Percentiles rank a stretch among this genome's conserved stretches.
These are phyloP conservation scores for Podaxis sp. DNA, from an alignment of 768 basidiomycete genomes.

Conservation along the genomic window DNA sequence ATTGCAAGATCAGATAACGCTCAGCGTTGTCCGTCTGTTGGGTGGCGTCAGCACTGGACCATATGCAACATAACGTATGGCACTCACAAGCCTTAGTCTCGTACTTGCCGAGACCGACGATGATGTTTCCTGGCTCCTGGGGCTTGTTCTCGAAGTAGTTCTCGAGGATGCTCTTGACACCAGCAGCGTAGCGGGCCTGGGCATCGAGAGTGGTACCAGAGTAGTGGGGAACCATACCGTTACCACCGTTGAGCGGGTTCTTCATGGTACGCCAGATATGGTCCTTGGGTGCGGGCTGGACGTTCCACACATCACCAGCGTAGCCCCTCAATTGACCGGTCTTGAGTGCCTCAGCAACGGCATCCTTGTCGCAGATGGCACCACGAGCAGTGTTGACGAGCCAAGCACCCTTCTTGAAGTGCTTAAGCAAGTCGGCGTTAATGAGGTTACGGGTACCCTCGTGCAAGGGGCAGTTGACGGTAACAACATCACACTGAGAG, in stretches of 20 bases:
- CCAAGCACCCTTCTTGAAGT: slow-evolving; percentile 93
- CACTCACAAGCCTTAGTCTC: slow-evolving; percentile 47
- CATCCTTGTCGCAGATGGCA: slow-evolving; percentile 86
- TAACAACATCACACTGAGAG: slow-evolving; percentile 71
- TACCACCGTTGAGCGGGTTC: slow-evolving; percentile 81
- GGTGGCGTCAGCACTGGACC: slow-evolving; percentile 4
- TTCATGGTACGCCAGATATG: slow-evolving; percentile 85
- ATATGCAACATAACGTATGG: background rate
- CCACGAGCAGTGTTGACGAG: slow-evolving; percentile 93
- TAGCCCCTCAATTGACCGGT: slow-evolving; percentile 74
- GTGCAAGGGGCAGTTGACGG: slow-evolving; percentile 88
- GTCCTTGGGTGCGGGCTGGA: slow-evolving; percentile 83
- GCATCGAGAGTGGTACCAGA: slow-evolving; percentile 90
- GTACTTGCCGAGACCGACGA: slow-evolving; percentile 66
- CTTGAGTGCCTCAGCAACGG: slow-evolving; percentile 72
- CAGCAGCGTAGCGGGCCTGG: slow-evolving; percentile 81
- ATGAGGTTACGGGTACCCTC: slow-evolving; percentile 80
- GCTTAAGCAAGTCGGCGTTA: slow-evolving; percentile 77
- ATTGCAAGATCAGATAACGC: background rate
- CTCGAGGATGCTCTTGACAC: slow-evolving; percentile 67
- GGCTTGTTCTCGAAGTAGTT: slow-evolving; percentile 63
- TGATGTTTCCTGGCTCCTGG: slow-evolving; percentile 81
- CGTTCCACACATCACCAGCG: slow-evolving; percentile 78
- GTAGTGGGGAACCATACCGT: slow-evolving; percentile 89
- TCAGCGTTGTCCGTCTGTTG: slow-evolving; percentile 54